Base-by-base conservation (phyloP, 73 alveolate species). In the Tetrahymena malaccensis region DNA sequence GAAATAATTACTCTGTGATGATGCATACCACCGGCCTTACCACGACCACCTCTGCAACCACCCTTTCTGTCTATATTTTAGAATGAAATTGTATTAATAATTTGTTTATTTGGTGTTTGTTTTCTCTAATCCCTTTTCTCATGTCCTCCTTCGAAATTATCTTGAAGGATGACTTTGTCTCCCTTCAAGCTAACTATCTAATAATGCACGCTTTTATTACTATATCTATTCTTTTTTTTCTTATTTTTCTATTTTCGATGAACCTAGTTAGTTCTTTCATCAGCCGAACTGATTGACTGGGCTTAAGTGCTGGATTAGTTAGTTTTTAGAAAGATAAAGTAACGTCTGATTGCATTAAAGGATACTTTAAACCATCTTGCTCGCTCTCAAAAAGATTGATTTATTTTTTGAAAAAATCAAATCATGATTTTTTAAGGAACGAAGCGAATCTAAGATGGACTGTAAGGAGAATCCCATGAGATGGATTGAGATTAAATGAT, bases 1-100 rank as follows among this genome's bases (percentile, higher is more conserved):
- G 57, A 94, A 95, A 97, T 94, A 98, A 94, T 95, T 97, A 97
- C 98, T 96, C 99, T 98, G 98, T 98, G 99, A 96, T 99, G 99
- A 97, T 98, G 99, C 98, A 96, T 96, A 37, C 99, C 99, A 94
- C 99, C 99, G 89, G 99, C 99, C 93, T 96, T 96, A 95, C 99
- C 99, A 96, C 99, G 98, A 94, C 99, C 99, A 95, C 99, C 99
- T n/a, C 89, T 70, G 89, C 89, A 70, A 70, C 89, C 89, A 70
- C 89, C 89, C 89, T 70, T 70, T 70, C 89, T 70, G 89, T 70
- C 89, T 70, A 70, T 70, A 70, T 70, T 70, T 70, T 22, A 70
- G 35, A 70, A 70, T 70, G 17, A 70, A 70, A 70, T 70, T 70
- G 37, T 70, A 25, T 22, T 70, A 70, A 70, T 17, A 70, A 70